Base-by-base conservation (phyloP, 2,329 filamentous ascomycete species). In the Emmonsiellopsis sp. region DNA sequence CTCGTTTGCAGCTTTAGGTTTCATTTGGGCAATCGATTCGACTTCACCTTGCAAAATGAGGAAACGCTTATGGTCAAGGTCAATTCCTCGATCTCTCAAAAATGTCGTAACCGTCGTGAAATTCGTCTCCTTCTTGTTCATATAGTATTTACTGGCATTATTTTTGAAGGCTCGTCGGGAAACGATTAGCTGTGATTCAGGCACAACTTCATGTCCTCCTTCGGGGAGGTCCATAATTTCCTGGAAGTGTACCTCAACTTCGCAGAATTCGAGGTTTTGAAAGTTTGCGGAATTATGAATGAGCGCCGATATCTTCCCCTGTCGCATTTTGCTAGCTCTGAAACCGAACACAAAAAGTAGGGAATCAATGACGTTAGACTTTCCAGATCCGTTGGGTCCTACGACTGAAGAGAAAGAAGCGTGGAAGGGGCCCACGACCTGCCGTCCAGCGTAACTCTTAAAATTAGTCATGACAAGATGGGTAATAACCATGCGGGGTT, bases 11-110 rank as follows among this genome's bases (percentile, higher is more conserved):
- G 94, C 93, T 70, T 98, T 98, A 15, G 94, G 80, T 72, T 98
- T 98, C 93, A 98, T 98, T 71, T 97, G 93, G 6, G 93, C 92
- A 66, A 98, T 98, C 0, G 92, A 96, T 70, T 98, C 93, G 55
- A 98, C 93, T 69, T 98, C 93, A 65, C 93, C 93, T 70, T 98
- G 93, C 9, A 98, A 76, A 65, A 98, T 98, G 52, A 98, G 75
- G 73, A 98, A 98, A 56, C 93, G 88, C 73, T 98, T 98, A 74
- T 98, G 93, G 65, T 98, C 93, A 20, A 98, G 78, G 73, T 98
- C 93, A 13, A 98, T 88, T 1, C 93, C 94, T 26, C 88, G 84
- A 20, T 90, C 89, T 54, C 86, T 86, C 7, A 98, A 80, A 11
- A 98, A 76, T 0, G 85, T 89, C 0, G 91, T 96, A 31, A 98